These are phyloP conservation scores for Botrytis sinoallii DNA, from an alignment of 2,329 filamentous ascomycete genomes.

Conservation along the genomic window DNA sequence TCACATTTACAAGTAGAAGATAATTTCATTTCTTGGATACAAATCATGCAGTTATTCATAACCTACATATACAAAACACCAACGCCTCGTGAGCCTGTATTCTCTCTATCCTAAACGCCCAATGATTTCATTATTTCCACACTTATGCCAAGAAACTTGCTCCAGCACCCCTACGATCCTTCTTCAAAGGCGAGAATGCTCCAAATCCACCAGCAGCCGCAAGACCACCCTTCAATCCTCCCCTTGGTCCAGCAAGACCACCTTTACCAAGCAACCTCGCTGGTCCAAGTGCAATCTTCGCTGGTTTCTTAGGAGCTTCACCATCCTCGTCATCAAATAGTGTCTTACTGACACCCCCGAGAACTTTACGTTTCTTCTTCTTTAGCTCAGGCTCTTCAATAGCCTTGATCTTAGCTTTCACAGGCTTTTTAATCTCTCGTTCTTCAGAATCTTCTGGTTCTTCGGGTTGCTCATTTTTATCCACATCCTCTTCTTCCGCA, in stretches of 20 bases:
- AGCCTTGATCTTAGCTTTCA: constrained; percentile 23
- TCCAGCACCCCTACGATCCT: constrained; percentile 59
- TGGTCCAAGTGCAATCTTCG: constrained; percentile 38
- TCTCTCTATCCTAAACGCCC: constrained; percentile 16
- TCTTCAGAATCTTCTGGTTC: constrained; percentile 29
- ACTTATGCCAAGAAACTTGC: constrained; percentile 51
- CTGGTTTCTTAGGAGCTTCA: constrained; percentile 42
- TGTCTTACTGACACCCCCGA: constrained; percentile 60
- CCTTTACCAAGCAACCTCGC: constrained; percentile 35
- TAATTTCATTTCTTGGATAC: not conserved
- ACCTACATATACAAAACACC: constrained; percentile 7
- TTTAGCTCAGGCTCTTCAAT: constrained; percentile 39
- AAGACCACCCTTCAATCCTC: constrained; percentile 28
- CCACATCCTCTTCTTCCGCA: constrained; percentile 39
- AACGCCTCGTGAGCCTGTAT: not conserved
- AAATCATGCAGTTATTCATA: not conserved
- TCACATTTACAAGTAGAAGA: not conserved
- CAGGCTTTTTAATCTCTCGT: constrained; percentile 15
- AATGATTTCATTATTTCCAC: not conserved
- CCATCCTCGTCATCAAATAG: constrained; percentile 70
- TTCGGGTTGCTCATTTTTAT: constrained; percentile 37
- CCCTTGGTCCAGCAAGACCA: constrained; percentile 32
- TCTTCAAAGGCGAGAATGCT: constrained; percentile 70
- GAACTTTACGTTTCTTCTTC: constrained; percentile 69
- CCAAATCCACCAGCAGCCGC: constrained; percentile 45